Base-by-base conservation (phyloP, 371 early-diverging fungal species). In the Rhizopus sp. region DNA sequence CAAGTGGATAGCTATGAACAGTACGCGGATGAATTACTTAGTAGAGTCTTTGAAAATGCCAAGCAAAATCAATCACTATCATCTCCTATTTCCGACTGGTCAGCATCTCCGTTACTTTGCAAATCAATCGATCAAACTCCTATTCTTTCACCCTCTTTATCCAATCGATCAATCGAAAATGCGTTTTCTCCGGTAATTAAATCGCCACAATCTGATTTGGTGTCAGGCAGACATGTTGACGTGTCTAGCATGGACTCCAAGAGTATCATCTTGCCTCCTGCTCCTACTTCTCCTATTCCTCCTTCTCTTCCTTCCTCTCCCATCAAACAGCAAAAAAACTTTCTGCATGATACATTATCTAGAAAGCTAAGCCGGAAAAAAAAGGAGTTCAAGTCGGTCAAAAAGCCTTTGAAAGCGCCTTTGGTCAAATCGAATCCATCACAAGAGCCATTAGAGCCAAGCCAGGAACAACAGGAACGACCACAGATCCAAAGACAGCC, bases 31-130 rank as follows among this genome's bases (percentile, higher is more conserved):
- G 52, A 62, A 17, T 35, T 62, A 29, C 30, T 62, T 10, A 35
- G 57, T 31, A 56, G 50, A 37, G 62, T 57, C 3, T 62, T 62
- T 41, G 51, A 56, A 41, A 62, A 57, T 42, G 62, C 45, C 16
- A 62, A 62, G 4, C 45, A 46, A 50, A 49, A 15, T n/a, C 7
- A 56, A 13, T 4, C 5, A 16, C 40, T 51, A 16, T 17, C 47
- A 15, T 12, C 38, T 10, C 35, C 45, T 5, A 23, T 23, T 23
- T 33, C 42, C 34, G 34, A n/a, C 30, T 33, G 42, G n/a, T 7
- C 54, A 9, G 34, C 32, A 35, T 34, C 50, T 9, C 50, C 50
- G 23, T 7, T 10, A 6, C 4, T 34, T 13, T 50, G 9, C 34
- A 35, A 23, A 13, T 1, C 7, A 8, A 13, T 7, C n/a, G 46